Base-by-base conservation (phyloP, 352 stramenopile species). In the Aphanomyces invadans region DNA sequence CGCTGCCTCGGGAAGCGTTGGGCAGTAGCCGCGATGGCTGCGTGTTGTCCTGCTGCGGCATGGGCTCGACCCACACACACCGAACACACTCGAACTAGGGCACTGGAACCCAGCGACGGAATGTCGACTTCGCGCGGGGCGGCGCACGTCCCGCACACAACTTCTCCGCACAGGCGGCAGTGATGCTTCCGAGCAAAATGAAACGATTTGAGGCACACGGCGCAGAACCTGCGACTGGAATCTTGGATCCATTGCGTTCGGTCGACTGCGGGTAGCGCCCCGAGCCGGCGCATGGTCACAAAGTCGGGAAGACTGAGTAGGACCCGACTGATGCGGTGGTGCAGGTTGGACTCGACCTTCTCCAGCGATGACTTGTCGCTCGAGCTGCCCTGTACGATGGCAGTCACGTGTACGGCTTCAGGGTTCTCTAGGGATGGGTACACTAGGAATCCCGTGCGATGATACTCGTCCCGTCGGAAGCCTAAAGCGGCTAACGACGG, bases 81-180 rank as follows among this genome's bases (percentile, higher is more conserved):
- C 12, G 74, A 88, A 64, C 82, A 90, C 63, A 90, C 83, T 12
- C 82, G 82, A 32, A 84, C 80, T 60, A 83, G 83, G 11, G 49
- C 49, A 38, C 49, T 57, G 5, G 49, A 33, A 49, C 80, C 66
- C 2, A 80, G 62, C 15, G 51, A 75, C 5, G 51, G 65, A 21
- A 77, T 55, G 39, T 87, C 78, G 0, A 89, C 72, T 31, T 87
- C 74, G 15, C 78, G 78, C 0, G 73, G 71, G n/a, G 78, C 77
- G 21, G 81, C 79, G 28, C 83, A 91, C 4, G 76, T 77, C 1
- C 79, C 76, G 63, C 83, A 91, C 4, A 90, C 81, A 1, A 91
- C 83, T 45, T 91, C 83, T 23, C 83, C 83, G 31, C 83, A 91
- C 63, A 81, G 74, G 21, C 83, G 78, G 62, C 83, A 91, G 59